These are phyloP conservation scores for Fomitopsis palustris DNA, from an alignment of 1,284 basidiomycete genomes.

Conservation along the genomic window DNA sequence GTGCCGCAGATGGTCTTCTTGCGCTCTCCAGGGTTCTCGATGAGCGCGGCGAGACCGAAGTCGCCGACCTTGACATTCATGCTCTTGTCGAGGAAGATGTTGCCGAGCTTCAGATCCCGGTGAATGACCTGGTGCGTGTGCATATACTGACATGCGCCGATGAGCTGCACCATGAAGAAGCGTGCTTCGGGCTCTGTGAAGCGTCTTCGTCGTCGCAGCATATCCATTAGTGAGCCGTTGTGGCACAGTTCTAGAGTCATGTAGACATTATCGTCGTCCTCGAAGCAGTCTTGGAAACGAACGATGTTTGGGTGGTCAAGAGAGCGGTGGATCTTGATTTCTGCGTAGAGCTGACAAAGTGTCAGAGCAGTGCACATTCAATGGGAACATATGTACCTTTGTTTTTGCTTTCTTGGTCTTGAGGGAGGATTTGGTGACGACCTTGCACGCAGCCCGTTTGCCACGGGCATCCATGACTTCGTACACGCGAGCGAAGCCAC, in stretches of 20 bases:
- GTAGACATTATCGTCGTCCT: constrained; percentile 95
- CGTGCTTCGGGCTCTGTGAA: constrained; percentile 93
- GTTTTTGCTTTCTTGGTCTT: constrained; percentile 92
- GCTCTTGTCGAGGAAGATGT: constrained; percentile 87
- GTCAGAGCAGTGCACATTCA: too few relatives aligned
- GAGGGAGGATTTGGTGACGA: constrained; percentile 80
- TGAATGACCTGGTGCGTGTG: constrained; percentile 95
- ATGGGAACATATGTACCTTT: constrained; percentile 63
- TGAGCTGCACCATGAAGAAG: constrained; percentile 91
- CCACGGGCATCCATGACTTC: constrained; percentile 75
- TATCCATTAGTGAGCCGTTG: constrained; percentile 87
- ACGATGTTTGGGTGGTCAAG: constrained; percentile 94
- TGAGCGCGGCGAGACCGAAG: constrained; percentile 95
- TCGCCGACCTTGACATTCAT: constrained; percentile 98
- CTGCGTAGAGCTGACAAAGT: constrained; percentile 78
- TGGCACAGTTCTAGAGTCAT: constrained; percentile 94
- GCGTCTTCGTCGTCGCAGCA: constrained; percentile 84
- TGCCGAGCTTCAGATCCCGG: constrained; percentile 93
- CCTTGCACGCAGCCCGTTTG: constrained; percentile 78
- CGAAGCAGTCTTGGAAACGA: constrained; percentile 90
- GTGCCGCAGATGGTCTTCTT: constrained; percentile 99
- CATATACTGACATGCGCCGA: constrained; percentile 97
- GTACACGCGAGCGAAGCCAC: constrained; percentile 89
- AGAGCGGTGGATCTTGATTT: constrained; percentile 97
- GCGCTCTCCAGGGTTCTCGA: constrained; percentile 93